Evolutionary conservation across 2,329 filamentous ascomycete genomes (phyloP).

Genomic region (Pestalotiopsis sp.): DNA sequence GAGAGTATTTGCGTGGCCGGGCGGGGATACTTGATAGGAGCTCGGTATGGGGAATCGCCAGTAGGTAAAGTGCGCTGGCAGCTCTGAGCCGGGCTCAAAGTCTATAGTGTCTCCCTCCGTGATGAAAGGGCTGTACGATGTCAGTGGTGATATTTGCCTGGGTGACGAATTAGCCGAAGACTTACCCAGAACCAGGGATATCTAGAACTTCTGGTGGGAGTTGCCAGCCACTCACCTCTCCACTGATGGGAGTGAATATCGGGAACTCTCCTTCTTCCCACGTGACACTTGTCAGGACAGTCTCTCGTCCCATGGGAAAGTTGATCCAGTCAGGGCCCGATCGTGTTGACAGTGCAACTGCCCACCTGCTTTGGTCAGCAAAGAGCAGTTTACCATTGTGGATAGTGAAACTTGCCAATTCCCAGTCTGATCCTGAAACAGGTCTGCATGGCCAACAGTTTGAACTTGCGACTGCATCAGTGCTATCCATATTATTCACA

Average conservation of each 20-base stretch:
- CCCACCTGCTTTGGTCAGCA: slow-evolving; percentile 34
- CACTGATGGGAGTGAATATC: slow-evolving; percentile 35
- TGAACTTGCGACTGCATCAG: slow-evolving; percentile 36
- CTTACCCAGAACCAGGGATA: slow-evolving; percentile 29
- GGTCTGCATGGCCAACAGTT: slow-evolving; percentile 58
- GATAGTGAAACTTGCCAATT: slow-evolving; percentile 35
- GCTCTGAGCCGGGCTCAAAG: slow-evolving; percentile 43
- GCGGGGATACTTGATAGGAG: slow-evolving; percentile 48
- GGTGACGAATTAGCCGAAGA: slow-evolving; percentile 19
- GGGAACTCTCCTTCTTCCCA: slow-evolving; percentile 39
- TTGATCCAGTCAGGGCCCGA: slow-evolving; percentile 39
- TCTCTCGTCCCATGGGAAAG: slow-evolving; percentile 48
- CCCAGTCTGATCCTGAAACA: slow-evolving; percentile 51
- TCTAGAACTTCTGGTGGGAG: slow-evolving; percentile 19
- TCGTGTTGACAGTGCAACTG: slow-evolving; percentile 41
- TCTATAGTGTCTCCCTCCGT: slow-evolving; percentile 45
- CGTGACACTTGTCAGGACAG: slow-evolving; percentile 40
- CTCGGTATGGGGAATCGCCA: slow-evolving; percentile 53
- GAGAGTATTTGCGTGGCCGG: slow-evolving; percentile 44
- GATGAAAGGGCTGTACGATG: slow-evolving; percentile 40
- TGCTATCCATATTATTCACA: too few species aligned
- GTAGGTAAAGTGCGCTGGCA: slow-evolving; percentile 59
- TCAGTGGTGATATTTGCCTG: slow-evolving; percentile 12
- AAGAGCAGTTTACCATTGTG: background rate
- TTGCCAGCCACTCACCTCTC: slow-evolving; percentile 37